phyloP scores from a whole-genome alignment of 2,329 filamentous ascomycete genomes.

The Ampelomyces quisqualis region DNA sequence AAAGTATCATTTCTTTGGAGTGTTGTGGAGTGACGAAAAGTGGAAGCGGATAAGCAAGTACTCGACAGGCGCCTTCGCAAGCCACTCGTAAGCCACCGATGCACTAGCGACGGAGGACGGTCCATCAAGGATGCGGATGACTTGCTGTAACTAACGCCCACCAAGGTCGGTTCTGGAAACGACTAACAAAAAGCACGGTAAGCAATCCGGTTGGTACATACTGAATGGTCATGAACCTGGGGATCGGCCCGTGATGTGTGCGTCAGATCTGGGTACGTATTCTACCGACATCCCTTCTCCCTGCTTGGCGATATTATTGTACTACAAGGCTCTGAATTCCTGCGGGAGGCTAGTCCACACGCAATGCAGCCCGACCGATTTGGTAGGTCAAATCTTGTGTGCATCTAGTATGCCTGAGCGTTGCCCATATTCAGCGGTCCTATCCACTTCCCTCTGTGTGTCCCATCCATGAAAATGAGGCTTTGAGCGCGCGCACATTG shows the following conservation, averaged over 20 bases:
- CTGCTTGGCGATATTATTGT: conserved; percentile 42
- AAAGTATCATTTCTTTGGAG: conserved; percentile 10
- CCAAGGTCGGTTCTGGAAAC: conserved; percentile 16
- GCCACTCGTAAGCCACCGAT: conserved; percentile 29
- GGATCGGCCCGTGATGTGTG: conserved; percentile 32
- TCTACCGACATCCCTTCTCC: conserved; percentile 26
- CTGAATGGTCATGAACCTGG: conserved; percentile 18
- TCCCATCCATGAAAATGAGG: conserved; percentile 27
- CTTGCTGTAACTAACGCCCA: conserved; percentile 12
- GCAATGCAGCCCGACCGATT: conserved; percentile 32
- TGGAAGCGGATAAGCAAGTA: conserved; percentile 17
- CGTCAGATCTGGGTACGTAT: conserved; percentile 34
- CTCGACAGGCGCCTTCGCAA: conserved; percentile 23
- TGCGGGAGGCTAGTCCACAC: conserved; percentile 25
- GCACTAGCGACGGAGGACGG: conserved; percentile 25
- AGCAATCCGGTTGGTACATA: conserved; percentile 25
- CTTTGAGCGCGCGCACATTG: conserved; percentile 22
- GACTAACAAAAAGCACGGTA: conserved; percentile 25
- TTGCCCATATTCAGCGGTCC: conserved; percentile 17
- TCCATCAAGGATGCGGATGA: conserved; percentile 19
- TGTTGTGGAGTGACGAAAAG: conserved; percentile 10
- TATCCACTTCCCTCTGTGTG: conserved; percentile 18
- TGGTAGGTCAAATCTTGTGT: conserved; percentile 23
- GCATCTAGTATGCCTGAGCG: conserved; percentile 20
- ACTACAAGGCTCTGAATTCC: conserved; percentile 25